A percentile compares a stretch with the other conserved stretches of the same genome.
Evolutionary conservation across 176 grass and related monocot genomes (phyloP).

Genomic region (Raddia distichophylla): DNA sequence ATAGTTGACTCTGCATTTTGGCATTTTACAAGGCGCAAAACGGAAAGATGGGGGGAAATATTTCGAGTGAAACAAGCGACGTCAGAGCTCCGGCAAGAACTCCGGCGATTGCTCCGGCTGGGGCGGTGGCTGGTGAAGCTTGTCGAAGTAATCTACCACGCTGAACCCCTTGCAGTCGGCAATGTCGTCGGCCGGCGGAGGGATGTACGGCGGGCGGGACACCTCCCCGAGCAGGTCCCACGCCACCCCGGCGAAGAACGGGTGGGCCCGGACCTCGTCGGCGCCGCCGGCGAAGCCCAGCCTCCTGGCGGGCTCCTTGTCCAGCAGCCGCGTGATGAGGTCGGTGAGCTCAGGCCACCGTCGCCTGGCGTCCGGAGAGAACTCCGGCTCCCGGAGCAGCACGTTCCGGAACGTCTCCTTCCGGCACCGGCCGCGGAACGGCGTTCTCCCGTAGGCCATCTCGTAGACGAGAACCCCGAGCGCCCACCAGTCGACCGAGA

Average conservation of each 20-base stretch:
- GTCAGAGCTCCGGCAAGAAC: conserved; percentile 44
- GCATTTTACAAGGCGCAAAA: background rate
- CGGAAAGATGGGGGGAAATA: background rate
- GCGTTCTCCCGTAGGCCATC: conserved; percentile 81
- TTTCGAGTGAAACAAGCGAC: background rate
- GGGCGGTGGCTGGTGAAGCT: conserved; percentile 41
- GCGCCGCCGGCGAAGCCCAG: conserved; percentile 64
- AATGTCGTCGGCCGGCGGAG: conserved; percentile 53
- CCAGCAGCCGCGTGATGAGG: conserved; percentile 61
- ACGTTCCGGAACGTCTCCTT: conserved; percentile 97
- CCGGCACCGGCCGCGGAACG: conserved; percentile 75
- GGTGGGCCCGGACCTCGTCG: conserved; percentile 74
- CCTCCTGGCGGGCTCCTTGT: conserved; percentile 60
- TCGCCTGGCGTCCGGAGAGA: conserved; percentile 40
- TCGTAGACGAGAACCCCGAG: conserved; percentile 83
- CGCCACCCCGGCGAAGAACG: conserved; percentile 75
- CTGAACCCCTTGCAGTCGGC: conserved; percentile 49
- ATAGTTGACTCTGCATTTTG: no score
- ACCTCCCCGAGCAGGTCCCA: conserved; percentile 81
- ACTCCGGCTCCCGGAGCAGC: conserved; percentile 66
- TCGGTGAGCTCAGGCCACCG: conserved; percentile 76
- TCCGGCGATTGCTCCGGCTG: conserved; percentile 48
- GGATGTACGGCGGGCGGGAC: conserved; percentile 78
- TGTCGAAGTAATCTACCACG: conserved; percentile 60
- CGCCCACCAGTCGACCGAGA: conserved; percentile 96